Base-by-base conservation (phyloP, 1,139 yeast species). In the Zygoascus sp. region DNA sequence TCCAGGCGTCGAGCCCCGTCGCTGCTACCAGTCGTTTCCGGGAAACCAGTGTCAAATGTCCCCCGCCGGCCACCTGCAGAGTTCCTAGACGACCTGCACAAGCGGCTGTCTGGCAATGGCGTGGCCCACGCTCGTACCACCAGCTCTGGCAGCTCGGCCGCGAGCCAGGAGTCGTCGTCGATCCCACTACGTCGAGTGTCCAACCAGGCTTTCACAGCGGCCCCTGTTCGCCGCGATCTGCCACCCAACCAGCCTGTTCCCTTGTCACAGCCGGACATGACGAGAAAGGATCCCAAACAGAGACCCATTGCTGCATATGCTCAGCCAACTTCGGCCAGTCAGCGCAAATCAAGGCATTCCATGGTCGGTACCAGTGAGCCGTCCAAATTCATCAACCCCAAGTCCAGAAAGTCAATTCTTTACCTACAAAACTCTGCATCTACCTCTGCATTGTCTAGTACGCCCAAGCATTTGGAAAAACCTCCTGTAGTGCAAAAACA, bases 61-160 rank as follows among this genome's bases (percentile, higher is more conserved):
- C 47, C 55, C 1, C 47, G 48, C 21, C 41, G 58, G 28, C 52
- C 54, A 13, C 54, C 59, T 3, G 53, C 57, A 4, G 59, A 58
- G 22, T 54, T 57, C 17, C 50, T 56, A 10, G 55, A 50, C 20
- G 53, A 56, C 40, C 56, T 58, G 21, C 59, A 56, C 19, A 47
- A 56, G 13, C 44, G 61, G 16, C 45, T 55, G 16, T 51, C 57
- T 6, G 15, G 21, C 19, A 32, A 35, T n/a, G 20, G 17, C n/a
- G n/a, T n/a, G n/a, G 17, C 17, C 13, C 34, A 30, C 7, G 17
- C 34, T 15, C 15, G 34, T 2, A 30, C 15, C 8, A 15, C 34
- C 17, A 30, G 34, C 17, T 13, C 15, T 16, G 34, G 34, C 17
- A 30, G 34, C 17, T 30, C 34, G 11, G 7, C 34, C 34, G 34